A percentile compares a stretch with the other conserved stretches of the same genome.
Evolutionary conservation across 768 basidiomycete species (phyloP).

Genomic region (Tylopilus sp.): DNA sequence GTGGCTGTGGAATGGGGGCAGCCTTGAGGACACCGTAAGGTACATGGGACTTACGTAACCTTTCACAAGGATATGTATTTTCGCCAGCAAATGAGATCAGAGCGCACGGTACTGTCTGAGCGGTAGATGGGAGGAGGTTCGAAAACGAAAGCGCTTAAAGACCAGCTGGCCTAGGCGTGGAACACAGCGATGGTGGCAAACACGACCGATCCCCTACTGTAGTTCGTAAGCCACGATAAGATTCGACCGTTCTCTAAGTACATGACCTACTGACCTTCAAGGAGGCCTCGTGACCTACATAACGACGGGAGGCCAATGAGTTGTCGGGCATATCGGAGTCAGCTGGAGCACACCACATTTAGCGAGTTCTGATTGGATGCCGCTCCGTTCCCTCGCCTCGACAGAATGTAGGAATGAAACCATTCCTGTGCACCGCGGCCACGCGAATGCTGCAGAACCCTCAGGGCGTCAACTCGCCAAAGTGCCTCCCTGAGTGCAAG

Average conservation of each 20-base stretch:
- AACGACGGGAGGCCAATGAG: background rate
- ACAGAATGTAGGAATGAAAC: background rate
- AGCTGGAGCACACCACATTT: background rate
- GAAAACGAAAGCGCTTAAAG: background rate
- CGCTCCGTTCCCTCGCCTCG: background rate
- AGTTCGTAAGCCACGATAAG: background rate
- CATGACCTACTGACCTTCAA: background rate
- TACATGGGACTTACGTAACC: constrained; percentile 9
- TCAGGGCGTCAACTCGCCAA: background rate
- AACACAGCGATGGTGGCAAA: background rate
- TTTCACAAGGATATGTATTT: background rate
- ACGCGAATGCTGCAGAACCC: background rate
- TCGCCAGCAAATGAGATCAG: background rate
- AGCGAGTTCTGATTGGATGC: constrained; percentile 11
- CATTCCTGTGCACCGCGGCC: constrained; percentile 4
- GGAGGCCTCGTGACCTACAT: background rate
- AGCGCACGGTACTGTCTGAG: background rate
- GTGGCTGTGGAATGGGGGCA: constrained; percentile 22
- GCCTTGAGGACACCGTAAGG: constrained; percentile 20
- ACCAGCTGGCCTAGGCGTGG: background rate
- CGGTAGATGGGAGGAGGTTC: background rate
- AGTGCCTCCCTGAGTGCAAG: background rate
- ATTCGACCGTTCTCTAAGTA: background rate
- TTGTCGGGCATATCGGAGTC: constrained; percentile 4
- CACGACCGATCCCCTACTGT: background rate